Base-by-base conservation (phyloP, 1,284 basidiomycete species). In the Volvariella volvacea region DNA sequence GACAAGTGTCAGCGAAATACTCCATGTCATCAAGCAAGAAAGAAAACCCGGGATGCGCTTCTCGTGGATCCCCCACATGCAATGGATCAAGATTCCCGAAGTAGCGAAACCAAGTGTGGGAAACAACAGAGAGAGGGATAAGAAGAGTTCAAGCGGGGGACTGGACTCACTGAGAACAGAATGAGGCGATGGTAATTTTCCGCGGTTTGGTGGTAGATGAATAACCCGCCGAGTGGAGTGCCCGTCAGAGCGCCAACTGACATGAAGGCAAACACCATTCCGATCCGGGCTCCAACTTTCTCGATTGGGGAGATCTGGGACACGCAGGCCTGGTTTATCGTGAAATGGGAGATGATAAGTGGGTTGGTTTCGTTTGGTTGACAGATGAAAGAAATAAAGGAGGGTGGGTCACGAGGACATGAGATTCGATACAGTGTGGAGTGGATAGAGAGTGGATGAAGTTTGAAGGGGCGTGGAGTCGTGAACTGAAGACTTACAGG, bases 121-220 rank as follows among this genome's bases (percentile, higher is more conserved):
- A 36, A 15, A 36, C 15, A 6, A 7, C n/a, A 15, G 15, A 36
- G n/a, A n/a, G 34, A 36, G 15, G 34, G 34, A 20, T 7, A 36
- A 20, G 34, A 36, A 16, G n/a, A 4, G n/a, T 6, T 6, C 25
- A 28, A 28, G 12, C 25, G 25, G 25, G 12, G 25, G 25, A 6
- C 6, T 6, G 19, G 34, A 36, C 34, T 36, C 19, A 36, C 34
- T 20, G 34, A 36, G 34, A 36, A 36, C 8, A 36, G 34, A 36
- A 36, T 20, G 34, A 36, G 34, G n/a, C 34, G 34, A 20, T 36
- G 34, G 34, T 7, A 36, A 20, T 36, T 36, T 15, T 36, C 7
- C 14, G 34, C 34, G 7, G 34, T 36, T 36, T 36, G 34, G n/a
- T 36, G 34, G 34, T 36, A 36, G n/a, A 36, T 36, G n/a, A 36